Percentiles rank a stretch among this genome's conserved stretches.
These are phyloP conservation scores for Aurantiochytrium sp. DNA, from an alignment of 108 stramenopile species.

Conservation along the genomic window DNA sequence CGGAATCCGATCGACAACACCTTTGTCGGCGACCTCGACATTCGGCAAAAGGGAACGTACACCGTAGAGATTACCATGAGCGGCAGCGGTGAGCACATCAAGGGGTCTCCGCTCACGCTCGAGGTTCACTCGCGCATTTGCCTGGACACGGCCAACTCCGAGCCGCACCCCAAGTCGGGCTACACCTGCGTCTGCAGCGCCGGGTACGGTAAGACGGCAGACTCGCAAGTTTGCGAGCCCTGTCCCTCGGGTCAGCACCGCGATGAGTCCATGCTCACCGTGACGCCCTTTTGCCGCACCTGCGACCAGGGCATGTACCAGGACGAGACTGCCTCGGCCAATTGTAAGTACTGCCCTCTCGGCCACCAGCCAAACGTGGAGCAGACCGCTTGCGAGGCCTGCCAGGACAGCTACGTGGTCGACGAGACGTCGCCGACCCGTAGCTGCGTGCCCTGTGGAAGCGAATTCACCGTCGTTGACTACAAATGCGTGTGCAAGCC, in stretches of 20 bases:
- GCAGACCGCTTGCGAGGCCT: neutral
- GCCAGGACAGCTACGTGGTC: neutral
- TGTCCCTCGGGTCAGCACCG: constrained; percentile 17
- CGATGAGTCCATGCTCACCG: constrained; percentile 21
- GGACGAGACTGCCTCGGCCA: neutral
- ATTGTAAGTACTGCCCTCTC: neutral
- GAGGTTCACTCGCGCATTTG: neutral
- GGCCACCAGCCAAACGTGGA: constrained; percentile 8
- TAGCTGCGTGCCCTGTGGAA: neutral
- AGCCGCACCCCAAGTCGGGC: neutral
- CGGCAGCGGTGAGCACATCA: neutral
- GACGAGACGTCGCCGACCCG: neutral
- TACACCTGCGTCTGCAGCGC: constrained; percentile 27
- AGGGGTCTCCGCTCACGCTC: neutral
- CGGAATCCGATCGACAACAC: neutral
- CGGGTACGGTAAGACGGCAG: neutral
- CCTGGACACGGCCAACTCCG: neutral
- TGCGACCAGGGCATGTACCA: constrained; percentile 23
- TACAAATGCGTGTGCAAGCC: constrained; percentile 15
- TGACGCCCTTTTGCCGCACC: neutral
- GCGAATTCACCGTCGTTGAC: neutral
- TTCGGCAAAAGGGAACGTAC: constrained; percentile 18
- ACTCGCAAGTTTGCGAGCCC: neutral
- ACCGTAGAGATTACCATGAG: neutral
- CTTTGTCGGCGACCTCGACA: constrained; percentile 1